phyloP scores from a whole-genome alignment of 179 eudicot species.

The Patellifolia procumbens region DNA sequence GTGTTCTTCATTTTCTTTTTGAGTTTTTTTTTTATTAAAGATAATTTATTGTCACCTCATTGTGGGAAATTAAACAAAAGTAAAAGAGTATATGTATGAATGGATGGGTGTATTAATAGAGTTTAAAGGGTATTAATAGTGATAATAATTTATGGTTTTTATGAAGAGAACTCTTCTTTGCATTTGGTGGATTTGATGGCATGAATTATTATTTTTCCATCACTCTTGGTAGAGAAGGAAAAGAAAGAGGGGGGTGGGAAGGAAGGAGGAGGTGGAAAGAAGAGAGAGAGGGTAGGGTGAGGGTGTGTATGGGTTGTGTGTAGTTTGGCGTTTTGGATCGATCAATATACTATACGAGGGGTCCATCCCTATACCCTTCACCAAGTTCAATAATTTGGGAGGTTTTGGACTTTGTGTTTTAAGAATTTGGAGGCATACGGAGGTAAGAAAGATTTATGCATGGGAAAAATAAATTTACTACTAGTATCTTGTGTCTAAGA shows the following conservation, averaged over 20 bases:
- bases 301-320: constrained; percentile 6
- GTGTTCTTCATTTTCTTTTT: constrained; percentile 48
- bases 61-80: not conserved
- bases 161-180: not conserved
- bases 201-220: constrained; percentile 35
- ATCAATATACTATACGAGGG: constrained; percentile 22
- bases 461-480: constrained; percentile 7
- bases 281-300: too few relatives aligned
- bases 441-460: constrained; percentile 1
- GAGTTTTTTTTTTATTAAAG: too few relatives aligned
- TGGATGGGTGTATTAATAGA: not conserved
- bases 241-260: not conserved
- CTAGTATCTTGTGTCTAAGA: not conserved
- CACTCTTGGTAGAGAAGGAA: constrained; percentile 11
- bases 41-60: not conserved
- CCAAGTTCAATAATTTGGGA: constrained; percentile 48
- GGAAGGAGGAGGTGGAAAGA: not conserved
- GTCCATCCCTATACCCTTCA: constrained; percentile 22
- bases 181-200: not conserved
- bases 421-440: constrained; percentile 35
- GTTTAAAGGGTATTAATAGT: not conserved
- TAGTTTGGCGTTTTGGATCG: constrained; percentile 25
- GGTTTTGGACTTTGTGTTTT: constrained; percentile 36
- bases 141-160: not conserved
- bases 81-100: not conserved